Conservation (phyloP, 208 protist genomes). For the Leptomonas seymouri region DNA sequence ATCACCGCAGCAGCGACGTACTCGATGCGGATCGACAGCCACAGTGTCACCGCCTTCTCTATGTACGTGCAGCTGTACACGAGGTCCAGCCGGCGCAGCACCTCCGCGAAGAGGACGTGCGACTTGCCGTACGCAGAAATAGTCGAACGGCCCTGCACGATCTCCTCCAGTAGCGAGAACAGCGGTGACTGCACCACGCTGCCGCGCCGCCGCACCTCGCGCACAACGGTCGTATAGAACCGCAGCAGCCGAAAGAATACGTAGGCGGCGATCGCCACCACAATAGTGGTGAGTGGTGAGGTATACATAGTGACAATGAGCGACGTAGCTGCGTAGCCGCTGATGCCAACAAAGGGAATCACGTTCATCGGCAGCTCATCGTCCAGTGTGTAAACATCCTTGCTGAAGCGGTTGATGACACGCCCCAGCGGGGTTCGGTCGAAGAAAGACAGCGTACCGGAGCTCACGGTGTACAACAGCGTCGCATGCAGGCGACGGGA, state of each 20-base stretch:
- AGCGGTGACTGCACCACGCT: constrained; percentile 91
- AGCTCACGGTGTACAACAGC: constrained; percentile 48
- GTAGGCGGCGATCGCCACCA: constrained; percentile 44
- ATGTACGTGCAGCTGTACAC: constrained; percentile 58
- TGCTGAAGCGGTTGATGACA: constrained; percentile 83
- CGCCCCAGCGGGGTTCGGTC: constrained; percentile 56
- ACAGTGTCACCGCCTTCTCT: constrained; percentile 60
- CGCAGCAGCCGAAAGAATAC: constrained; percentile 78
- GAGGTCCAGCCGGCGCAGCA: constrained; percentile 42
- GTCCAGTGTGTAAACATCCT: constrained; percentile 80
- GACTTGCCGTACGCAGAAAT: constrained; percentile 79
- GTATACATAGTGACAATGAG: constrained; percentile 24
- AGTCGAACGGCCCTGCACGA: constrained; percentile 79
- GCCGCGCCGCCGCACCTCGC: constrained; percentile 91
- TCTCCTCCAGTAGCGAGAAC: constrained; percentile 91
- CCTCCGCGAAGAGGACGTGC: constrained; percentile 36
- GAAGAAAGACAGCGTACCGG: constrained; percentile 60
- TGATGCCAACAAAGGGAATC: constrained; percentile 34
- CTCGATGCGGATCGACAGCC: constrained; percentile 91
- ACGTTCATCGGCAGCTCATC: constrained; percentile 59
- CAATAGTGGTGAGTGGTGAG: constrained; percentile 30
- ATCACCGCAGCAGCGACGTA: constrained; percentile 61
- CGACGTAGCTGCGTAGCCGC: constrained; percentile 20
- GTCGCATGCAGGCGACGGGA: constrained; percentile 50
- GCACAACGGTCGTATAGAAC: constrained; percentile 81